Base-by-base conservation (phyloP, 805 yeast genomes). In the Lipomyces chichibuensis region DNA sequence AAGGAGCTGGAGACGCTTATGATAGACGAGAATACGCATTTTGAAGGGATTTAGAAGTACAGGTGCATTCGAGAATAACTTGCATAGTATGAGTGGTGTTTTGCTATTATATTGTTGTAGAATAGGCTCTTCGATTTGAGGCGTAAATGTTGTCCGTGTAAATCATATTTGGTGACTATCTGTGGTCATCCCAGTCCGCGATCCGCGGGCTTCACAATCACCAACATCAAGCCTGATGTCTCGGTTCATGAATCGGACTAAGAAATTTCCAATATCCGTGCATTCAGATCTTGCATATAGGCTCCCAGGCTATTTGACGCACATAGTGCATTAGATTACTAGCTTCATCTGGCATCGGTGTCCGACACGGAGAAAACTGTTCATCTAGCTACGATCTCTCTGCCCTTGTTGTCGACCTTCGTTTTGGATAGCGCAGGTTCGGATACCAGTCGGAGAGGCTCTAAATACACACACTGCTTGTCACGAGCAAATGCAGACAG, bases 1-100 rank as follows among this genome's bases (percentile, higher is more conserved):
- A 69, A 69, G n/a, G 77, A 75, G 62, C 62, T 75, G 32, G 76
- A 73, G 56, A 59, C 52, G 43, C 39, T 71, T n/a, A n/a, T 43
- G 49, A 43, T 43, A 43, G 49, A 43, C 14, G 49, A 43, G 49
- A 17, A 43, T 17, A 17, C 20, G 23, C 49, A 43, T 3, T 7
- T n/a, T n/a, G 49, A 43, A n/a, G 49, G 49, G 20, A 43, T 43
- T n/a, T 43, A 43, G 49, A 43, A 43, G 8, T n/a, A 43, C 49
- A n/a, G 14, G 9, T 43, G 20, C 49, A 43, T 43, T n/a, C n/a
- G 49, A 43, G 23, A 43, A n/a, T 43, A 43, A n/a, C 14, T 43
- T 43, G 49, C 49, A 43, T 43, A n/a, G 49, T n/a, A n/a, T 3
- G 49, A 17, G 49, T n/a, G 49, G 20, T 14, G 7, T 14, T 43